These are phyloP conservation scores for Penicillium sp. DNA, from an alignment of 2,329 filamentous ascomycete species.

Conservation along the genomic window DNA sequence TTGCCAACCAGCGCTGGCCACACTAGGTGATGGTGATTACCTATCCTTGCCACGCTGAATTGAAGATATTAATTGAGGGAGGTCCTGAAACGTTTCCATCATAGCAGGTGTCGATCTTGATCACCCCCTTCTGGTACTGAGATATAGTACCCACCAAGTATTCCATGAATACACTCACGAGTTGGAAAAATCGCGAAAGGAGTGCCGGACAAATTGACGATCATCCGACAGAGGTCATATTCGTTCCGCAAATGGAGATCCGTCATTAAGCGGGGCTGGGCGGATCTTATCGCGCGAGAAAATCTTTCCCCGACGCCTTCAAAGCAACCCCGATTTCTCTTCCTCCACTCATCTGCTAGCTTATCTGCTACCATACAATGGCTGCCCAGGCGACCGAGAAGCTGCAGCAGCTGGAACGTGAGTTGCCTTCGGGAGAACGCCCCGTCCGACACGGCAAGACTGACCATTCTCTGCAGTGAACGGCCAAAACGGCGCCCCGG, in stretches of 20 bases:
- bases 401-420: constrained; percentile 38
- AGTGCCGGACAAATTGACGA: too few relatives aligned
- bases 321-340: constrained; percentile 14
- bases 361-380: constrained; percentile 27
- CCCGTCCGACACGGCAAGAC: not conserved
- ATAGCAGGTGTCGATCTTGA: too few relatives aligned
- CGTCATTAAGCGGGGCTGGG: constrained; percentile 2
- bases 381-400: constrained; percentile 39
- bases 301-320: constrained; percentile 21
- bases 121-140: too few relatives aligned
- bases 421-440: constrained; percentile 8
- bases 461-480: constrained; percentile 32
- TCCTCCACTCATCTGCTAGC: constrained; percentile 15
- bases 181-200: too few relatives aligned
- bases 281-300: constrained; percentile 23
- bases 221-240: not conserved
- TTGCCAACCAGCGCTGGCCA: too few relatives aligned
- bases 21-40: too few relatives aligned
- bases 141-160: too few relatives aligned
- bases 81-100: too few relatives aligned
- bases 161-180: too few relatives aligned
- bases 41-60: too few relatives aligned
- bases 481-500: constrained; percentile 32
- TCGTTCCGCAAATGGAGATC: not conserved
- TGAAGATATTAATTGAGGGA: too few relatives aligned